Conservation (phyloP, 2,329 filamentous ascomycete species). For the Pestalotiopsis sp. region DNA sequence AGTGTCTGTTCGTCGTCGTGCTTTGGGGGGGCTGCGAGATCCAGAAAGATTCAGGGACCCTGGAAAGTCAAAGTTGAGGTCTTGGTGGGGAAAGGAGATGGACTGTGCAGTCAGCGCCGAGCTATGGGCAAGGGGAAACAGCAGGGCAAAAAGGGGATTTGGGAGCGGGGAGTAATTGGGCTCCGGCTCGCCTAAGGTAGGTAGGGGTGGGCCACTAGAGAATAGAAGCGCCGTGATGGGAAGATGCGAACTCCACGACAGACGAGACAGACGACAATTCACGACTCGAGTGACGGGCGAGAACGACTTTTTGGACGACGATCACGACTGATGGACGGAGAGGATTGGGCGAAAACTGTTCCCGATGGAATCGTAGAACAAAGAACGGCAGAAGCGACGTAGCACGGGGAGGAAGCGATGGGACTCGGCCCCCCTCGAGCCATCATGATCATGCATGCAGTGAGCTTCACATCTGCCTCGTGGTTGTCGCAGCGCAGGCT, state of each 20-base stretch:
- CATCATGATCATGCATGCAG: neutral
- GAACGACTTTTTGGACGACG: neutral
- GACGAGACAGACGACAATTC: neutral
- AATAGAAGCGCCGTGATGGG: neutral
- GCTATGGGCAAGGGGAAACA: neutral
- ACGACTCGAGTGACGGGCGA: neutral
- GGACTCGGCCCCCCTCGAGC: neutral
- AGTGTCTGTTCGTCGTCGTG: neutral
- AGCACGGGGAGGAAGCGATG: neutral
- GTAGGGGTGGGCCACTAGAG: neutral
- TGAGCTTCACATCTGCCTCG: neutral
- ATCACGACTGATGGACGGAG: neutral
- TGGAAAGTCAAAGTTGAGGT: conserved; percentile 10
- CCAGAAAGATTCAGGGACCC: conserved; percentile 7
- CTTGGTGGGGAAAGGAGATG: conserved; percentile 9
- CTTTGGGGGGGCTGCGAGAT: neutral
- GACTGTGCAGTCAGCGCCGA: neutral
- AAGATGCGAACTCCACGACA: neutral
- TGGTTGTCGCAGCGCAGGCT: neutral
- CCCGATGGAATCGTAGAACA: neutral
- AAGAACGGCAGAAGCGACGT: neutral
- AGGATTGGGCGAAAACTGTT: no score
- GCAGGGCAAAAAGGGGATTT: conserved; percentile 1
- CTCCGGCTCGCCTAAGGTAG: neutral
- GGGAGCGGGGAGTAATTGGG: neutral